Percentiles rank a stretch among this genome's conserved stretches.
Evolutionary conservation across 352 stramenopile genomes (phyloP).

Genomic region (Globisporangium cylindrosporum): DNA sequence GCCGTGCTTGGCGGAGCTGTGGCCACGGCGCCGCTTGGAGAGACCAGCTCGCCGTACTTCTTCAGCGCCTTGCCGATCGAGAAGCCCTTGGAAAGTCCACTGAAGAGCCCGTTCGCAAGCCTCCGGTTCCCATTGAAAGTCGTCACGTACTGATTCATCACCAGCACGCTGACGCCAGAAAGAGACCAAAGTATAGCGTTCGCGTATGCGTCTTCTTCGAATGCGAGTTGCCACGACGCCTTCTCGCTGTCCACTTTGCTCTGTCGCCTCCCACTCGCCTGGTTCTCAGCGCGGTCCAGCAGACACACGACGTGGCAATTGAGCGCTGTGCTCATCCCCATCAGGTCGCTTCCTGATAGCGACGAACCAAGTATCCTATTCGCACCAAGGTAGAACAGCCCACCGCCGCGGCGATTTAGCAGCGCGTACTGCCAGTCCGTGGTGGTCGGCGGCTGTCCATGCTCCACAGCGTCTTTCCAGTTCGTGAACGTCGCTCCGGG

Average conservation of each 20-base stretch:
- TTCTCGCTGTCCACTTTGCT: conserved; percentile 89
- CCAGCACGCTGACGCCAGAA: conserved; percentile 65
- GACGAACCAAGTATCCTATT: conserved; percentile 62
- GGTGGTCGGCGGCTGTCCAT: conserved; percentile 52
- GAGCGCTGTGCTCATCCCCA: conserved; percentile 60
- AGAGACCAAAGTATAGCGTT: conserved; percentile 75
- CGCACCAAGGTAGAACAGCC: conserved; percentile 69
- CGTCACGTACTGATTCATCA: conserved; percentile 80
- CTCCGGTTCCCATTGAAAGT: conserved; percentile 77
- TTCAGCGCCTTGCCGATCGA: conserved; percentile 65
- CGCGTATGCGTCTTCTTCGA: conserved; percentile 66
- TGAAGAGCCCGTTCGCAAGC: conserved; percentile 46
- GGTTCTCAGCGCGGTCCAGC: conserved; percentile 81
- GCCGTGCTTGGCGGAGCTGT: conserved; percentile 12
- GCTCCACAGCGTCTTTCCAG: conserved; percentile 68
- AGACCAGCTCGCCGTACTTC: conserved; percentile 38
- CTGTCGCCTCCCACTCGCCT: conserved; percentile 64
- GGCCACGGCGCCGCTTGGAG: conserved; percentile 5
- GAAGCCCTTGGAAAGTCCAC: conserved; percentile 44
- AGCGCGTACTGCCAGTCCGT: conserved; percentile 74
- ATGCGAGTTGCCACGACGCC: conserved; percentile 36
- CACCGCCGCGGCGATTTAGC: conserved; percentile 46
- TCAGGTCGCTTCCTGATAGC: conserved; percentile 37
- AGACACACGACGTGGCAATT: conserved; percentile 74
- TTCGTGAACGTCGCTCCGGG: conserved; percentile 21